Base-by-base conservation (phyloP, 2,329 filamentous ascomycete species). In the Penicillium italicum region DNA sequence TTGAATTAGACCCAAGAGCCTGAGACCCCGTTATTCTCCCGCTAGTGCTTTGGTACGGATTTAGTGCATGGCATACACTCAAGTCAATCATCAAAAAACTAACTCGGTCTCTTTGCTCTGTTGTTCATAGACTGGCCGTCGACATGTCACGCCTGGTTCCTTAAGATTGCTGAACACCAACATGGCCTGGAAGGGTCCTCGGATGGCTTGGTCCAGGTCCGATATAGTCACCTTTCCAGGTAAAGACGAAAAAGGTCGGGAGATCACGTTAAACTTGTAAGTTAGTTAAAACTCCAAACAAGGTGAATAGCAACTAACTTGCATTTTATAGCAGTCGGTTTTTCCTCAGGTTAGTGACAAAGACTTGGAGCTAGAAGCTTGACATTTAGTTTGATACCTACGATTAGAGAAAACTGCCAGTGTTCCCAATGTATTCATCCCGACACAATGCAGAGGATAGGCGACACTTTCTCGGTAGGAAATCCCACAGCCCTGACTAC, bases 331-430 rank as follows among this genome's bases (percentile, higher is more conserved):
- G 65, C 48, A 62, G 63, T 8, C 53, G 37, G 20, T 59, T 62
- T 31, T 63, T 60, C 20, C 50, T 67, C 9, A 64, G 65, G 60
- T 62, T 8, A 51, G 44, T 56, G 10, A 48, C 22, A 1, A 33
- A 28, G 8, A 7, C 7, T 14, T 38, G 7, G 26, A 10, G 16
- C 14, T n/a, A 47, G 46, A 28, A 53, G 16, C 18, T 5, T 42
- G 20, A 41, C 1, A 28, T 20, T 26, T 42, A n/a, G 16, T 38
- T 54, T 16, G 14, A 5, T 28, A 20, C 12, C 18, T 67, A 37
- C 62, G 60, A 66, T 16, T 24, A 86, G 88, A 59, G 88, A 91
- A 64, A 88, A 90, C 66, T 92, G 89, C 66, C 86, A 85, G 56
- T 92, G 88, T 67, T 64, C 72, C 1, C 70, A 76, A 57, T 91